A percentile compares a stretch with the other conserved stretches of the same genome.
phyloP scores from a whole-genome alignment of 2,329 filamentous ascomycete genomes.

The Penicillium sp. region DNA sequence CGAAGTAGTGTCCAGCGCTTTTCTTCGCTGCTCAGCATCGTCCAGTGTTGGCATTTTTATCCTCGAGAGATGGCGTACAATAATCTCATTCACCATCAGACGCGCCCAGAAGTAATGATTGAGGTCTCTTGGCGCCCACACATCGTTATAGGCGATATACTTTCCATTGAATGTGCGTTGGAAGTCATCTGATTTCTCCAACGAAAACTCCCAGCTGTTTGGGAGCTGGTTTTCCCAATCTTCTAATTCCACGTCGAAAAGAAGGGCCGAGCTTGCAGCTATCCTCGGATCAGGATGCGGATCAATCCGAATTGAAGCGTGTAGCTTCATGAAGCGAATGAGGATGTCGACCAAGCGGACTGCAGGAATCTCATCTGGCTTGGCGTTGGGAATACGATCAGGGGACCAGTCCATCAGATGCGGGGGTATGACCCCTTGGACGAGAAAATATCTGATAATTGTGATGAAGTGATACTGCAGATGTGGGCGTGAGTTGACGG shows the following conservation, averaged over 20 bases:
- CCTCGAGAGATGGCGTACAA: conserved; percentile 14
- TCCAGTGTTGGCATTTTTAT: conserved; percentile 1
- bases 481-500: conserved; percentile 9
- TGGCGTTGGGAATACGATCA: background rate
- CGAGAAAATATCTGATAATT: conserved; percentile 24
- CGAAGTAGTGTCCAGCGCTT: conserved; percentile 17
- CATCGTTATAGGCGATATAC: conserved; percentile 25
- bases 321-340: conserved; percentile 19
- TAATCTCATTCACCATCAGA: conserved; percentile 27
- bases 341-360: conserved; percentile 25
- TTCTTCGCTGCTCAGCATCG: conserved; percentile 16
- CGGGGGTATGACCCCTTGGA: conserved; percentile 4
- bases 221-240: conserved; percentile 23
- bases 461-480: conserved; percentile 22
- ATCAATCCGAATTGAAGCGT: conserved; percentile 13
- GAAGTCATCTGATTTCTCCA: conserved; percentile 14
- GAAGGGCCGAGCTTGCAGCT: conserved; percentile 6
- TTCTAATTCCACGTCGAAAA: conserved; percentile 22
- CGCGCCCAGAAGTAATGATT: conserved; percentile 28
- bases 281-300: conserved; percentile 3
- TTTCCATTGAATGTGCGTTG: conserved; percentile 22
- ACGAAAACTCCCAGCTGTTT: conserved; percentile 15
- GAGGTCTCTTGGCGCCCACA: conserved; percentile 24
- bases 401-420: conserved; percentile 21
- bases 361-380: conserved; percentile 10